phyloP scores from a whole-genome alignment of 192 early-diverging fungal species.

The Fimicolochytrium jonesii region DNA sequence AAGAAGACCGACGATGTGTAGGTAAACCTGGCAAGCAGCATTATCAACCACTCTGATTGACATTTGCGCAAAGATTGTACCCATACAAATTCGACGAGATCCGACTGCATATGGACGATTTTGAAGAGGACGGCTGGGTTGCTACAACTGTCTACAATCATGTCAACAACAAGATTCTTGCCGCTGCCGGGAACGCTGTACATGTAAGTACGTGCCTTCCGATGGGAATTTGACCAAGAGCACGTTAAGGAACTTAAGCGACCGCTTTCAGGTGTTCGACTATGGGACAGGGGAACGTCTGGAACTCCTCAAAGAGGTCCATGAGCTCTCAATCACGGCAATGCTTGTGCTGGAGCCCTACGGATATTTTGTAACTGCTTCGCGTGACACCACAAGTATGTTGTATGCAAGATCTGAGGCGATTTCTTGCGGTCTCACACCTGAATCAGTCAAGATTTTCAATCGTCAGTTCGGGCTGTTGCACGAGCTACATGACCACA shows the following conservation, averaged over 20 bases:
- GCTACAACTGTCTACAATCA: conserved; percentile 23
- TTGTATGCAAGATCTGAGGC: neutral
- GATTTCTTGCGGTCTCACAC: neutral
- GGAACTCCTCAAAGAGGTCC: conserved; percentile 32
- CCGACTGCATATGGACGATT: conserved; percentile 39
- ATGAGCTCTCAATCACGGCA: conserved; percentile 44
- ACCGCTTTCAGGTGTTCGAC: conserved; percentile 42
- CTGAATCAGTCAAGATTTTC: conserved; percentile 46
- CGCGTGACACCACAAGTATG: conserved; percentile 46
- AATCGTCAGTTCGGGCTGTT: conserved; percentile 37
- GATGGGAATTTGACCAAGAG: neutral
- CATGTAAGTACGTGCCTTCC: conserved; percentile 25
- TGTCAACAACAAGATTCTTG: conserved; percentile 31
- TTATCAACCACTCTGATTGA: neutral
- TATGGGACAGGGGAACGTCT: conserved; percentile 35
- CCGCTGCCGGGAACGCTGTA: conserved; percentile 39
- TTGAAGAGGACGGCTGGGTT: conserved; percentile 46
- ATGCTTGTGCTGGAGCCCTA: conserved; percentile 36
- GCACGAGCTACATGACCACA: conserved; percentile 37
- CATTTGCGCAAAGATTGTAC: neutral
- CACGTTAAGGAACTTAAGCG: neutral
- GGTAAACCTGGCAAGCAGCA: neutral
- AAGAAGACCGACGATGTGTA: conserved; percentile 11
- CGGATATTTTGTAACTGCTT: conserved; percentile 47
- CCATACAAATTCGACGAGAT: conserved; percentile 29